Conservation (phyloP, 2,329 filamentous ascomycete genomes). For the Pseudogymnoascus sp. region DNA sequence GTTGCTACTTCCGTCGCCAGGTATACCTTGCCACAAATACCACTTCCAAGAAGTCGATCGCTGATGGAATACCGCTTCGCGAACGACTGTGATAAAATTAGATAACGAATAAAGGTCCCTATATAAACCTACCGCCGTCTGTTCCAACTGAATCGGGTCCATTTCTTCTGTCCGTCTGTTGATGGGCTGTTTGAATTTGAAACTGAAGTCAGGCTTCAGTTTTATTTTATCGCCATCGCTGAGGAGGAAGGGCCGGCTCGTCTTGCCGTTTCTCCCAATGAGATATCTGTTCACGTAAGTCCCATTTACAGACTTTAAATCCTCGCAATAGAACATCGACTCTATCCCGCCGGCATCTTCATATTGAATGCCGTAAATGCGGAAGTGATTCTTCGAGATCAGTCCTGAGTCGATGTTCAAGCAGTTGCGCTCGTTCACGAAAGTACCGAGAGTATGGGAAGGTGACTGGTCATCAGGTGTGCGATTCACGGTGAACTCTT, state of each 20-base stretch:
- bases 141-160: slow-evolving; percentile 29
- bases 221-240: slow-evolving; percentile 45
- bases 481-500: background rate
- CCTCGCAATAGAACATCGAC: slow-evolving; percentile 49
- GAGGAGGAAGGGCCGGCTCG: slow-evolving; percentile 40
- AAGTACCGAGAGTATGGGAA: background rate
- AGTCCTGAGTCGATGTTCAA: slow-evolving; percentile 10
- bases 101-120: background rate
- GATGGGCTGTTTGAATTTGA: slow-evolving; percentile 31
- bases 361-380: slow-evolving; percentile 50
- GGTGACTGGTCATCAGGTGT: background rate
- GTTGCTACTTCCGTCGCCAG: slow-evolving; percentile 47
- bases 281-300: slow-evolving; percentile 45
- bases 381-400: slow-evolving; percentile 49
- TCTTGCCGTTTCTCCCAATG: slow-evolving; percentile 38
- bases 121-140: slow-evolving; percentile 32
- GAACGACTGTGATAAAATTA: slow-evolving; percentile 37
- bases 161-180: slow-evolving; percentile 16
- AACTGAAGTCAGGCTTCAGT: slow-evolving; percentile 34
- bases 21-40: slow-evolving; percentile 48
- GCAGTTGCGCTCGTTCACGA: background rate
- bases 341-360: slow-evolving; percentile 31
- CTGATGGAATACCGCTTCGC: slow-evolving; percentile 43
- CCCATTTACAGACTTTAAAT: slow-evolving; percentile 48
- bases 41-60: slow-evolving; percentile 46